Base-by-base conservation (phyloP, 1,139 yeast genomes). In the Blastobotrys apis region DNA sequence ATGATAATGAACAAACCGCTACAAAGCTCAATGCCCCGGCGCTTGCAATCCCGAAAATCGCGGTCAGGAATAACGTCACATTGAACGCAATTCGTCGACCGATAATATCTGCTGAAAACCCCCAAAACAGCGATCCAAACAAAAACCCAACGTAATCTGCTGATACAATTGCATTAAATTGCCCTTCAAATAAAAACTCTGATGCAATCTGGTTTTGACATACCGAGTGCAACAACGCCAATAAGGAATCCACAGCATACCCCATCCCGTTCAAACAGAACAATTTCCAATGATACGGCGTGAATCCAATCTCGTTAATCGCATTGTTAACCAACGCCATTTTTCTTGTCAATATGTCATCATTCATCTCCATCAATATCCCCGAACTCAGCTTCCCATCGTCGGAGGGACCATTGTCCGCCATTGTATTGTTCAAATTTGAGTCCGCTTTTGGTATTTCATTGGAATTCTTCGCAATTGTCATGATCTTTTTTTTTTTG, bases 41-140 rank as follows among this genome's bases (percentile, higher is more conserved):
- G 3, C 75, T 69, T 33, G 76, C 56, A 41, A 78, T 71, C 9
- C 77, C 73, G 56, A 77, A 77, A 2, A 71, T 48, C 2, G 80
- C 74, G 22, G 78, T 65, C n/a, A 77, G 58, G 34, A 78, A 59
- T 26, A 78, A 65, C 1, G 81, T 74, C 23, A 68, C 51, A 53
- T 79, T 80, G 63, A 78, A 78, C 1, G 81, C 80, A 22, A 70
- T 48, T 55, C 69, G 72, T 54, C 84, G 67, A 21, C 84, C 84
- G 50, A 77, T 71, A 36, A 78, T 58, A 63, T 78, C 83, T 40
- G 77, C 77, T 45, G 76, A 69, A 55, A 75, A 69, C 5, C 82
- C 81, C 75, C 80, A 76, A 45, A 75, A 59, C 15, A 75, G 52
- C 1, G 80, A 77, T 10, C 85, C 85, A 27, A 65, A 56, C 34